These are phyloP conservation scores for Neurospora cerealis DNA, from an alignment of 495 filamentous ascomycete genomes.

Conservation along the genomic window DNA sequence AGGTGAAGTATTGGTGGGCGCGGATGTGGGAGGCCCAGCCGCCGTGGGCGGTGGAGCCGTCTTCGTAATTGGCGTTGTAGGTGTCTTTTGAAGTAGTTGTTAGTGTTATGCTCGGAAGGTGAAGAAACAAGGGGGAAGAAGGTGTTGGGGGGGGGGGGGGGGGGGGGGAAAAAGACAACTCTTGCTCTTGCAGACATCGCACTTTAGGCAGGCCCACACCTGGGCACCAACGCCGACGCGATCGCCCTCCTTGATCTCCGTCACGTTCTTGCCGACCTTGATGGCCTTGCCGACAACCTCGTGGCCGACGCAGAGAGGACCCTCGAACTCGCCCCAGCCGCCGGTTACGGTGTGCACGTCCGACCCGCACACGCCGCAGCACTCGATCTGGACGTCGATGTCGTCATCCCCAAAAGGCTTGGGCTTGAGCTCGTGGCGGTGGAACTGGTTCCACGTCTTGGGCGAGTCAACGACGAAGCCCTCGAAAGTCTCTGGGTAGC, in stretches of 20 bases:
- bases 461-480: conserved; percentile 43
- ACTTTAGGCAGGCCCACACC: conserved; percentile 58
- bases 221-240: conserved; percentile 76
- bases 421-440: conserved; percentile 51
- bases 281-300: conserved; percentile 66
- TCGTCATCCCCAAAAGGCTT: conserved; percentile 70
- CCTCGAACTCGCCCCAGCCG: conserved; percentile 60
- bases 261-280: conserved; percentile 46
- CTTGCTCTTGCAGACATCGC: conserved; percentile 30
- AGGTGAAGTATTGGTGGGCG: conserved; percentile 65
- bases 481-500: conserved; percentile 66
- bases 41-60: conserved; percentile 25
- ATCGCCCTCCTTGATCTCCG: conserved; percentile 55
- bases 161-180: conserved; percentile 13
- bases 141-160: not conserved
- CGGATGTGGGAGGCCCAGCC: conserved; percentile 49
- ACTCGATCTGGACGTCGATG: conserved; percentile 52
- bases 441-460: conserved; percentile 20
- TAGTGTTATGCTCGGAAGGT: not conserved
- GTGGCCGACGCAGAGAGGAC: conserved; percentile 65
- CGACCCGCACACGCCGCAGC: conserved; percentile 69
- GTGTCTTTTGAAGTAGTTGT: conserved; percentile 9
- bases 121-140: not conserved
- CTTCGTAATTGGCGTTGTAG: conserved; percentile 22
- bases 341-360: conserved; percentile 72